phyloP scores from a whole-genome alignment of 371 early-diverging fungal species.

The Parasitella parasitica region DNA sequence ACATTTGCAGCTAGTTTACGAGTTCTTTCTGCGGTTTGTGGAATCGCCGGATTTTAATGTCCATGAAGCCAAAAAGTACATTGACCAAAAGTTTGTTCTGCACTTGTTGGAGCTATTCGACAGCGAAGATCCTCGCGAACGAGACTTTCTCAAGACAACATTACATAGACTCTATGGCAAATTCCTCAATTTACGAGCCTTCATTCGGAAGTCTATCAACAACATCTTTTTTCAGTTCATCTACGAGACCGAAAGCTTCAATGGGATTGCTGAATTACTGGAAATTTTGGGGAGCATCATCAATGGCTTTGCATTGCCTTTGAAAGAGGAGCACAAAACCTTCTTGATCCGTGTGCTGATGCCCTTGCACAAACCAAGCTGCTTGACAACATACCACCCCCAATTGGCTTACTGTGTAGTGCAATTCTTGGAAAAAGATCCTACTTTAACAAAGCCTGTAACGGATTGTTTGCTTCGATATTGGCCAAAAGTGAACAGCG shows the following conservation, averaged over 20 bases:
- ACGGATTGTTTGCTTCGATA: constrained; percentile 82
- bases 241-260: constrained; percentile 94
- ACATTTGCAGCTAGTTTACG: constrained; percentile 94
- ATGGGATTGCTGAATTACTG: constrained; percentile 95
- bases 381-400: constrained; percentile 88
- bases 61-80: constrained; percentile 67
- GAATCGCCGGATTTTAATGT: constrained; percentile 95
- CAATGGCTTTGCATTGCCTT: constrained; percentile 96
- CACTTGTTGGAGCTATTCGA: constrained; percentile 93
- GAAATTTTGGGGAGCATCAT: constrained; percentile 98
- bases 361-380: constrained; percentile 93
- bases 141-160: constrained; percentile 96
- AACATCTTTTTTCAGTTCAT: constrained; percentile 96
- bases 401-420: constrained; percentile 97
- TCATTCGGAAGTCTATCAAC: constrained; percentile 95
- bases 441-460: constrained; percentile 85
- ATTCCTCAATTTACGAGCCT: constrained; percentile 92
- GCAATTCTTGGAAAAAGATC: constrained; percentile 97
- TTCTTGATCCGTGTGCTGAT: constrained; percentile 90
- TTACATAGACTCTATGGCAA: constrained; percentile 98
- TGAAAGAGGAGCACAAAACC: constrained; percentile 96
- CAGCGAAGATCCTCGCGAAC: constrained; percentile 97
- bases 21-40: constrained; percentile 92
- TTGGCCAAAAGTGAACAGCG: constrained; percentile 98
- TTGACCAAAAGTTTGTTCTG: constrained; percentile 41